Conservation (phyloP, 1,284 basidiomycete genomes). For the Malassezia psittaci region DNA sequence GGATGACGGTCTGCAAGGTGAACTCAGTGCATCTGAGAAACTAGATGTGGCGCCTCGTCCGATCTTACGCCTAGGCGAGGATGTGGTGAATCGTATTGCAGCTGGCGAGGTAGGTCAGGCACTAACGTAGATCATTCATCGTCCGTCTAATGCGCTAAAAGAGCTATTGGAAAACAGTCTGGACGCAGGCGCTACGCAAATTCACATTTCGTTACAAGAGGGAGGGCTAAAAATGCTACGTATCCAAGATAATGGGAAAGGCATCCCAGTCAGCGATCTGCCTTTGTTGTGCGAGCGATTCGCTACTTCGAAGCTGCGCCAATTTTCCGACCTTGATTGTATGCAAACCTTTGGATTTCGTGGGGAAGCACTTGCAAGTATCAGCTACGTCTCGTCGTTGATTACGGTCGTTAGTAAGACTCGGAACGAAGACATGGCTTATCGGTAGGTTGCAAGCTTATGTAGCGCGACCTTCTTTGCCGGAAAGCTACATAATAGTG, state of each 20-base stretch:
- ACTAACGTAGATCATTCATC: constrained; percentile 63
- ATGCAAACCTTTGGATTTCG: constrained; percentile 91
- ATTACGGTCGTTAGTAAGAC: constrained; percentile 75
- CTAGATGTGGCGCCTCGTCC: neutral
- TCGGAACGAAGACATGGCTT: constrained; percentile 29
- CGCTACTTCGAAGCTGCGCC: constrained; percentile 83
- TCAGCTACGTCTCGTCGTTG: constrained; percentile 77
- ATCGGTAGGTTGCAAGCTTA: constrained; percentile 18
- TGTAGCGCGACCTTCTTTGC: constrained; percentile 31
- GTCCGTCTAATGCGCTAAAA: constrained; percentile 90
- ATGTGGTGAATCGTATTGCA: constrained; percentile 58
- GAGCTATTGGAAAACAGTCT: constrained; percentile 90
- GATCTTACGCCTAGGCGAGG: constrained; percentile 48
- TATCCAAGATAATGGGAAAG: constrained; percentile 92
- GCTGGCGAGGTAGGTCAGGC: constrained; percentile 52
- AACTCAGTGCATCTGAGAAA: neutral
- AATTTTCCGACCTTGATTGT: constrained; percentile 74
- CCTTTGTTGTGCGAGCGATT: constrained; percentile 87
- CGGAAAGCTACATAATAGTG: constrained; percentile 22
- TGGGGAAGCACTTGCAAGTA: constrained; percentile 91
- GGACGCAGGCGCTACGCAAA: constrained; percentile 79
- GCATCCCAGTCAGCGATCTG: constrained; percentile 67
- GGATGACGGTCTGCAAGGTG: no score
- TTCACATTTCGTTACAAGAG: constrained; percentile 81
- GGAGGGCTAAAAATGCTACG: constrained; percentile 90